Percentiles rank a stretch among this genome's conserved stretches.
Conservation (phyloP, 805 yeast genomes). For the Schwanniomyces vanrijiae region DNA sequence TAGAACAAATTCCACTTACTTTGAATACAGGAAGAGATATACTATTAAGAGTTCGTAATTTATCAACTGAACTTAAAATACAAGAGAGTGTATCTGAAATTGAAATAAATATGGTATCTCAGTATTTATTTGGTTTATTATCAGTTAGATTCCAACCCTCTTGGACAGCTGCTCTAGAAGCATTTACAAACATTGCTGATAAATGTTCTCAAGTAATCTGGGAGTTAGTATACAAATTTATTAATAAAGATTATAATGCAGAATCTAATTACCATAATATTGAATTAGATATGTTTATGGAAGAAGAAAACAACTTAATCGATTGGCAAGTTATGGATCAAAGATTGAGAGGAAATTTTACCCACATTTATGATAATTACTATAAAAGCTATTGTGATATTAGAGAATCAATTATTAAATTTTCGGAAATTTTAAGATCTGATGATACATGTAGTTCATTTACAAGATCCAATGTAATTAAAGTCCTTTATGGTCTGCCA, state of each 20-base stretch:
- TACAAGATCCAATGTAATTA: constrained; percentile 56
- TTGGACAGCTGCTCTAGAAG: constrained; percentile 75
- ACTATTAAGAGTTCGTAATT: constrained; percentile 61
- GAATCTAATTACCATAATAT: constrained; percentile 6
- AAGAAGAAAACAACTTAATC: constrained; percentile 10
- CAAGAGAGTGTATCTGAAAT: constrained; percentile 16
- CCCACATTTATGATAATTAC: constrained; percentile 19
- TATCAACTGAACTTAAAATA: constrained; percentile 45
- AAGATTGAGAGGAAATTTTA: constrained; percentile 44
- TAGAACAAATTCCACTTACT: constrained; percentile 75
- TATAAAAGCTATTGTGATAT: constrained; percentile 30
- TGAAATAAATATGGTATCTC: constrained; percentile 30
- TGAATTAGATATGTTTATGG: constrained; percentile 3
- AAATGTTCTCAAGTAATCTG: constrained; percentile 49
- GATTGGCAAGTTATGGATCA: constrained; percentile 47
- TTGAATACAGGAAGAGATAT: constrained; percentile 73
- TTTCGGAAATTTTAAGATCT: constrained; percentile 36
- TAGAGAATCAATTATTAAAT: constrained; percentile 35
- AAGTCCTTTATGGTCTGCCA: constrained; percentile 59
- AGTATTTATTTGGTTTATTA: constrained; percentile 57
- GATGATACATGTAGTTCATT: constrained; percentile 40
- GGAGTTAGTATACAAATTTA: constrained; percentile 46
- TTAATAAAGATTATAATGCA: constrained; percentile 17
- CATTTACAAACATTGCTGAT: constrained; percentile 43
- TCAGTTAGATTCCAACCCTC: constrained; percentile 79